phyloP scores from a whole-genome alignment of 495 filamentous ascomycete species.

The Aeminium ludgeri region DNA sequence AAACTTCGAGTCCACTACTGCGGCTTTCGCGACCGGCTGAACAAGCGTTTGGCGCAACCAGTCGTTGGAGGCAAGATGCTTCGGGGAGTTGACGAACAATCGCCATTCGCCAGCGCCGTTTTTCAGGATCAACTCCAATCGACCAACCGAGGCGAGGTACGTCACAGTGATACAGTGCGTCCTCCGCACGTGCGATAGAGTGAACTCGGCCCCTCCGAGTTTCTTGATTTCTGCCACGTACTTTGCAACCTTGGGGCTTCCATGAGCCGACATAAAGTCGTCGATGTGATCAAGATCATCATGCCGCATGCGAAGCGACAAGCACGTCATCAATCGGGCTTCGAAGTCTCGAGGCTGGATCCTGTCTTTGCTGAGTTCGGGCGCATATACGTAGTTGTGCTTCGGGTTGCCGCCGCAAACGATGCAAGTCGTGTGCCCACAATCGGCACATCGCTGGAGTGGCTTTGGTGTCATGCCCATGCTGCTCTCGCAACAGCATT shows the following conservation, averaged over 20 bases:
- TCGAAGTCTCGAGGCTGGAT: constrained; percentile 34
- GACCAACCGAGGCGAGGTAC: constrained; percentile 30
- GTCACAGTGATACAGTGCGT: constrained; percentile 34
- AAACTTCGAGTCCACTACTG: constrained; percentile 17
- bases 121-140: constrained; percentile 35
- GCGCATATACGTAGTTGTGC: constrained; percentile 30
- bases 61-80: constrained; percentile 25
- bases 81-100: constrained; percentile 33
- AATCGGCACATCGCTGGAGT: constrained; percentile 35
- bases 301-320: constrained; percentile 17
- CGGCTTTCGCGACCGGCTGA: constrained; percentile 41
- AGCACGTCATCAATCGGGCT: constrained; percentile 12
- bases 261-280: too few relatives aligned
- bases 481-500: constrained; percentile 43
- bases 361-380: constrained; percentile 18
- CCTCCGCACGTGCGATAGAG: constrained; percentile 32
- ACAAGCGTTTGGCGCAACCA: constrained; percentile 30
- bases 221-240: too few relatives aligned
- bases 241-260: too few relatives aligned
- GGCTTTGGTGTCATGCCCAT: constrained; percentile 21
- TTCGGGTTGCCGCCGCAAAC: constrained; percentile 39
- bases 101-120: constrained; percentile 33
- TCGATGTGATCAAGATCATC: too few relatives aligned
- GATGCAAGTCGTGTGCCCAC: constrained; percentile 38
- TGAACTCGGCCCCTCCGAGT: constrained; percentile 16